phyloP scores from a whole-genome alignment of 73 alveolate species.

The Blepharisma japonicum region DNA sequence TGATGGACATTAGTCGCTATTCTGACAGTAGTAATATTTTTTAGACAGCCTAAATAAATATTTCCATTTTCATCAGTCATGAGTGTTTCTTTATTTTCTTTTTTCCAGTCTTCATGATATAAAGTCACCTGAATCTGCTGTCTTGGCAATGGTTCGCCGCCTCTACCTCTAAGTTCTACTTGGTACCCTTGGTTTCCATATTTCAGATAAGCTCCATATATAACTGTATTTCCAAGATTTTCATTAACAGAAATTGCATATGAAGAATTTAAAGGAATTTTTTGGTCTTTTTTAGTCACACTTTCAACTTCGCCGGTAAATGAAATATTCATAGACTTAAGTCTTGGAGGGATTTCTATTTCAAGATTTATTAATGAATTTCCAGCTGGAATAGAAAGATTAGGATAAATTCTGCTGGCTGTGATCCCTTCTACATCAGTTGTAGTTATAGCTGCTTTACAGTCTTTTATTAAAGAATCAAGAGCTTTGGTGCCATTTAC shows the following conservation, averaged over 20 bases:
- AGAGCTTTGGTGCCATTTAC: conserved; percentile 67
- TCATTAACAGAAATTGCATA: not conserved
- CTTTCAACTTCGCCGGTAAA: conserved; percentile 53
- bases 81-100: not conserved
- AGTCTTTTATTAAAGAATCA: conserved; percentile 51
- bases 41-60: conserved; percentile 24
- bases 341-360: conserved; percentile 81
- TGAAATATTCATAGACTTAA: conserved; percentile 43
- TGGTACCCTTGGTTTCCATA: conserved; percentile 55
- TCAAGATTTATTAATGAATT: conserved; percentile 57
- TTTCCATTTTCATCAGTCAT: conserved; percentile 40
- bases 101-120: not conserved
- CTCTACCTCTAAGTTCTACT: conserved; percentile 4
- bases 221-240: not conserved
- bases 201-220: conserved; percentile 28
- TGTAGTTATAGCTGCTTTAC: conserved; percentile 61
- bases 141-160: conserved; percentile 22
- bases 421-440: conserved; percentile 64
- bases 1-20: not conserved
- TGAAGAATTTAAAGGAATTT: not conserved
- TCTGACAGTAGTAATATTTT: not conserved
- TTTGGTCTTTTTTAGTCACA: conserved; percentile 32
- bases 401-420: conserved; percentile 56
- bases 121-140: not conserved
- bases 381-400: conserved; percentile 52